Evolutionary conservation across 2,329 filamentous ascomycete genomes (phyloP).

Genomic region (Phaeosphaeriaceae sp.): DNA sequence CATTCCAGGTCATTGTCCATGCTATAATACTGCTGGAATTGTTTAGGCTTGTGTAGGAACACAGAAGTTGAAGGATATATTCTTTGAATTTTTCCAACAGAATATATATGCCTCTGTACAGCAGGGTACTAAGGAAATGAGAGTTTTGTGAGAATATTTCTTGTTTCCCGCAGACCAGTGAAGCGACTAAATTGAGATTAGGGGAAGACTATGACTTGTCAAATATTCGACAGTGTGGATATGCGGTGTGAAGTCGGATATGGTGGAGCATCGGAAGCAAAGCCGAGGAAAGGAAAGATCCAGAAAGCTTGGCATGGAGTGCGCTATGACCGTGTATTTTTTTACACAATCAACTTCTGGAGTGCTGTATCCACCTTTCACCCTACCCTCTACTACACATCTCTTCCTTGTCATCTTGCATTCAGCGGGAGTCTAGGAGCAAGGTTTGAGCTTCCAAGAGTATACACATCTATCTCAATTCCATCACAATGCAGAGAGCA

Average conservation of each 20-base stretch:
- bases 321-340: conserved; percentile 8
- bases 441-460: conserved; percentile 34
- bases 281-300: conserved; percentile 11
- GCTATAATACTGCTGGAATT: too few species aligned
- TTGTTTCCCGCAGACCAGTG: too few species aligned
- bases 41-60: too few species aligned
- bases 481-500: conserved; percentile 87
- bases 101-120: too few species aligned
- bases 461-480: conserved; percentile 26
- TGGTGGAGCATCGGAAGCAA: conserved; percentile 5
- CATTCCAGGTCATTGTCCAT: too few species aligned
- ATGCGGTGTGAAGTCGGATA: conserved; percentile 1
- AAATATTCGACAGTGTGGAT: neutral
- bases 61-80: too few species aligned
- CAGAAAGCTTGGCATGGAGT: conserved; percentile 2
- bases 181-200: too few species aligned
- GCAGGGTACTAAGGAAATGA: too few species aligned
- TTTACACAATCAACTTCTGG: conserved; percentile 4
- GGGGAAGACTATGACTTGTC: neutral
- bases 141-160: too few species aligned
- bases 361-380: conserved; percentile 22
- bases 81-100: too few species aligned
- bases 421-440: conserved; percentile 46
- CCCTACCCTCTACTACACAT: conserved; percentile 20
- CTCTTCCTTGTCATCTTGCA: conserved; percentile 42